A percentile compares a stretch with the other conserved stretches of the same genome.
Conservation (phyloP, 257 asterid genomes). For the Plantago elongata region DNA sequence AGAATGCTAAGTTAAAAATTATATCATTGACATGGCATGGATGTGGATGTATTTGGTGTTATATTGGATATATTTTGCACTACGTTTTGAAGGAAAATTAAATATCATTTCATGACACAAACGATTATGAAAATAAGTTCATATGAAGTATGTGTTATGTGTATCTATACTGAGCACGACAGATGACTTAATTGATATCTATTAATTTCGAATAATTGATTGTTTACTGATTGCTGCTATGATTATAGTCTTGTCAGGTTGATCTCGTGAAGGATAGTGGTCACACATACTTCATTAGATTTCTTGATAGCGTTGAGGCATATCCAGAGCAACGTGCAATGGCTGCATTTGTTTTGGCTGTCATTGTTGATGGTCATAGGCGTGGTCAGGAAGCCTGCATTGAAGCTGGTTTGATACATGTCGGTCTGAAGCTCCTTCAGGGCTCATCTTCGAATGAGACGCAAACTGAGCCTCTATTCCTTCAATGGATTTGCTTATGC, state of each 20-base stretch:
- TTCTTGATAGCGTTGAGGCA: constrained; percentile 93
- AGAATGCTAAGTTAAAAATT: too few species aligned
- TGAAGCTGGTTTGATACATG: constrained; percentile 73
- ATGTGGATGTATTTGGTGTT: too few species aligned
- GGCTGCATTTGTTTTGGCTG: constrained; percentile 99
- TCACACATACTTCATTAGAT: constrained; percentile 78
- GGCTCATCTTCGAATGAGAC: constrained; percentile 70
- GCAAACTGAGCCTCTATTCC: constrained; percentile 83
- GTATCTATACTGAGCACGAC: too few species aligned
- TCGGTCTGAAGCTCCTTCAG: constrained; percentile 85
- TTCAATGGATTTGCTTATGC: constrained; percentile 98
- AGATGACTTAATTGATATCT: too few species aligned
- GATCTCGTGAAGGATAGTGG: constrained; percentile 99
- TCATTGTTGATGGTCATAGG: constrained; percentile 93
- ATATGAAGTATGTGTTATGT: too few species aligned
- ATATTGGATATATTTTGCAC: too few species aligned
- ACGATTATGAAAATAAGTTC: too few species aligned
- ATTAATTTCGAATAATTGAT: background rate
- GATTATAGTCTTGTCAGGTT: constrained; percentile 88
- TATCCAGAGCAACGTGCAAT: constrained; percentile 99
- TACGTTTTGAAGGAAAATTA: too few species aligned
- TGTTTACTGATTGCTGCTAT: constrained; percentile 3
- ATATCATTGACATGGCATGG: too few species aligned
- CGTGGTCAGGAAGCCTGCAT: constrained; percentile 91
- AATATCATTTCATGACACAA: too few species aligned